These are phyloP conservation scores for Mucor piriformis DNA, from an alignment of 371 early-diverging fungal species.

Conservation along the genomic window DNA sequence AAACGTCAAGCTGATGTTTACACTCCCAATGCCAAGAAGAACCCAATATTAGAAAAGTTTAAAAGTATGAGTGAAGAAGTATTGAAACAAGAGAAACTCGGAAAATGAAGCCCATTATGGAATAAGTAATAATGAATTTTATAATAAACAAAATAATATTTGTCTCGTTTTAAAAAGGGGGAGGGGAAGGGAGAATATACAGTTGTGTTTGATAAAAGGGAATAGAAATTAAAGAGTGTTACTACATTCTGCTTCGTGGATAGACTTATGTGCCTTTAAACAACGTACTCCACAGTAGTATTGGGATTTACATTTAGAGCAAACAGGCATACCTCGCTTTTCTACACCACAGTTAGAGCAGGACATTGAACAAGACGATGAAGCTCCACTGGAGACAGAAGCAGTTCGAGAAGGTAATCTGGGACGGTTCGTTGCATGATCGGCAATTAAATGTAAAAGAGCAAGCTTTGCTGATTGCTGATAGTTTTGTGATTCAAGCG, in stretches of 20 bases:
- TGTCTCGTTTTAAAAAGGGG: not conserved
- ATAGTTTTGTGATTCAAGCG: slow-evolving; percentile 14
- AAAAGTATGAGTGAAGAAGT: slow-evolving; percentile 17
- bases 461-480: slow-evolving; percentile 28
- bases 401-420: slow-evolving; percentile 30
- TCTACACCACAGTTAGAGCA: slow-evolving; percentile 49
- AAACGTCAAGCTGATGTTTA: slow-evolving; percentile 23
- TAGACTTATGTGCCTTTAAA: slow-evolving; percentile 33
- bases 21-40: not conserved
- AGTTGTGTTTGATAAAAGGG: not conserved
- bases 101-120: not conserved
- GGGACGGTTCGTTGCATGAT: slow-evolving; percentile 9
- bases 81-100: slow-evolving; percentile 7
- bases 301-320: slow-evolving; percentile 41
- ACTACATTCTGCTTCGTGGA: slow-evolving; percentile 24
- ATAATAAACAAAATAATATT: not conserved
- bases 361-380: slow-evolving; percentile 21
- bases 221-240: not conserved
- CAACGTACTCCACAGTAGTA: slow-evolving; percentile 41
- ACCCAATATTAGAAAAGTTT: slow-evolving; percentile 13
- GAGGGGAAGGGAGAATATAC: slow-evolving; percentile 3
- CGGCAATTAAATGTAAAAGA: slow-evolving; percentile 25
- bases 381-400: slow-evolving; percentile 30
- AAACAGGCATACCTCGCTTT: slow-evolving; percentile 49
- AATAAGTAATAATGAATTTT: not conserved